Base-by-base conservation (phyloP, 164 flowering plant genomes). In the Chimonanthus praecox region DNA sequence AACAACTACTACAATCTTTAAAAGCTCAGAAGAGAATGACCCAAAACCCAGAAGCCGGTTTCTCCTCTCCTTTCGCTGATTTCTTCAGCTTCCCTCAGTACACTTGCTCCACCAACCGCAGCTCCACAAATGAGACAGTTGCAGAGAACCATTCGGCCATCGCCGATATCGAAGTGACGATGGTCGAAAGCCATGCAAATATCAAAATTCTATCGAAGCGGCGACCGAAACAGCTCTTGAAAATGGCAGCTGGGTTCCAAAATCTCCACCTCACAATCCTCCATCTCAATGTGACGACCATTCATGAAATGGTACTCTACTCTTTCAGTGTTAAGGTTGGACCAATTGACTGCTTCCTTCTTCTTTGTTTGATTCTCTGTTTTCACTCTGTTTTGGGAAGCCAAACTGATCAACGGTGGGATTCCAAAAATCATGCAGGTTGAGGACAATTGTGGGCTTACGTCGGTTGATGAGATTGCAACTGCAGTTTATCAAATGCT, bases 101-200 rank as follows among this genome's bases (percentile, higher is more conserved):
- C 82, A 79, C 86, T 4, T 64, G 72, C 15, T 68, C 85, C 1
- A 69, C 54, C 63, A 69, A 66, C 18, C 21, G 63, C 18, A 75
- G 58, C 16, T 64, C 69, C 51, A 6, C 49, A 7, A 70, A 54
- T 49, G 77, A 75, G 61, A 63, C 54, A 70, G 49, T 66, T 7
- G 78, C 68, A 2, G 77, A 80, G 70, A 75, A 79, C 58, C 77
- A 74, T 47, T 80, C 77, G 2, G 83, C 84, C 0, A 70, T 74
- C 18, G 96, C 90, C 0, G 97, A 94, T 74, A 89, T 94, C 44
- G 97, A 94, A 78, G 98, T 94, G 74, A 90, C 87, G 11, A 80
- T 92, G 92, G 92, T 86, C 70, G 98, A 94, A 74, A 87, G 86
- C 81, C 97, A 94, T 73, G 97, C 97, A 60, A 90, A 87, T 73